Conservation (phyloP, 805 yeast genomes). For the Metschnikowia drakensbergensis region DNA sequence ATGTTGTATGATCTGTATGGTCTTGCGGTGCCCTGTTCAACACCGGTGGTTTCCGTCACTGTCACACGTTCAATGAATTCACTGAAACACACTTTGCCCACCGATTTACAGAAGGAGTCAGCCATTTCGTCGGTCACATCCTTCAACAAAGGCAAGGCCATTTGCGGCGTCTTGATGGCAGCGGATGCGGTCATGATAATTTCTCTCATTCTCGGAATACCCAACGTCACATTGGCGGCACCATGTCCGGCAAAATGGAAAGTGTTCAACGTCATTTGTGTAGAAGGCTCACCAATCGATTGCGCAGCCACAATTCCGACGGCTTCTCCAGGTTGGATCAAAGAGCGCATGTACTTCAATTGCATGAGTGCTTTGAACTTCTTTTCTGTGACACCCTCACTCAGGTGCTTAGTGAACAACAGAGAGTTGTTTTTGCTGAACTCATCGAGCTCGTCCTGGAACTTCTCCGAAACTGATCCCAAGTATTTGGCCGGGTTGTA, state of each 20-base stretch:
- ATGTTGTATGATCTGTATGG: slow-evolving; percentile 71
- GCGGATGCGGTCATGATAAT: slow-evolving; percentile 99
- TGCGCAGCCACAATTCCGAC: slow-evolving; percentile 98
- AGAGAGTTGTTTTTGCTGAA: slow-evolving; percentile 56
- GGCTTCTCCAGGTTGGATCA: slow-evolving; percentile 94
- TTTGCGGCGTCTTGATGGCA: slow-evolving; percentile 95
- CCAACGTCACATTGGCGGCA: slow-evolving; percentile 98
- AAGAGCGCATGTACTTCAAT: slow-evolving; percentile 94
- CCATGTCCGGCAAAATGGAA: slow-evolving; percentile 99
- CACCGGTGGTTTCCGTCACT: slow-evolving; percentile 86
- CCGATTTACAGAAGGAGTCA: slow-evolving; percentile 86
- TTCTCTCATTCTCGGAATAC: slow-evolving; percentile 99
- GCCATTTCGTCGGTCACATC: slow-evolving; percentile 86
- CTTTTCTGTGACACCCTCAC: slow-evolving; percentile 59
- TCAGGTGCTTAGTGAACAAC: slow-evolving; percentile 51
- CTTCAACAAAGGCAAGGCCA: slow-evolving; percentile 81
- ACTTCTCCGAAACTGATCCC: slow-evolving; percentile 90
- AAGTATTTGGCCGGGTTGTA: slow-evolving; percentile 85
- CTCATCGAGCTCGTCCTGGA: slow-evolving; percentile 73
- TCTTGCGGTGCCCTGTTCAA: slow-evolving; percentile 41
- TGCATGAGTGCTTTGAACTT: slow-evolving; percentile 96
- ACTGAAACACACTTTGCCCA: slow-evolving; percentile 77
- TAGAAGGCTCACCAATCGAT: slow-evolving; percentile 98
- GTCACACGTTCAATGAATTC: slow-evolving; percentile 82
- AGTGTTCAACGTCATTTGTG: slow-evolving; percentile 96